phyloP scores from a whole-genome alignment of 106 monocot genomes.

The Platanthera guangdongensis region DNA sequence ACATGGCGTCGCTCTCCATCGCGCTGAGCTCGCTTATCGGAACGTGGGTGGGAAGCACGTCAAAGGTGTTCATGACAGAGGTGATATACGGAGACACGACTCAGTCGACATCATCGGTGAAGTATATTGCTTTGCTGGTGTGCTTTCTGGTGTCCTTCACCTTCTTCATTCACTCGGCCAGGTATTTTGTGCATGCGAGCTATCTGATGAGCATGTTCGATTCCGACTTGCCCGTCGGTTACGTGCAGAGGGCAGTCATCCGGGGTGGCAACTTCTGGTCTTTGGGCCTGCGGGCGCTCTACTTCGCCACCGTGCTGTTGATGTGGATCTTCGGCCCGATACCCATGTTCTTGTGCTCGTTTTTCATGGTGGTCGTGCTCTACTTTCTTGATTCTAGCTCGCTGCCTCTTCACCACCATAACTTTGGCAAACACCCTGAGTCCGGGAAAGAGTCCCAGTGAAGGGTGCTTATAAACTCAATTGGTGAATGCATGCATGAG shows the following conservation, averaged over 20 bases:
- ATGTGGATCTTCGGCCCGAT: slow-evolving; percentile 81
- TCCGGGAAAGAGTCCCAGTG: no score
- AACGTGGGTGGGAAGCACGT: slow-evolving; percentile 45
- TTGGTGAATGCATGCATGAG: no score
- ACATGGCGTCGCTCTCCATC: slow-evolving; percentile 59
- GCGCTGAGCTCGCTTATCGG: slow-evolving; percentile 75
- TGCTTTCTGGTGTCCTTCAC: slow-evolving; percentile 69
- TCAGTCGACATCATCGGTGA: slow-evolving; percentile 41
- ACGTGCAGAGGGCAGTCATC: slow-evolving; percentile 49
- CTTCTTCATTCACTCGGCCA: slow-evolving; percentile 60
- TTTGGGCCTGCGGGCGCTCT: slow-evolving; percentile 44
- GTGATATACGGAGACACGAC: slow-evolving; percentile 55
- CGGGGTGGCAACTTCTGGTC: slow-evolving; percentile 67
- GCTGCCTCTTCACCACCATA: slow-evolving; percentile 32
- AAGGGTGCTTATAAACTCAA: no score
- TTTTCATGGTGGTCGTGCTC: slow-evolving; percentile 39
- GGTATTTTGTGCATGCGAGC: slow-evolving; percentile 70
- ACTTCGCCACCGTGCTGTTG: slow-evolving; percentile 55
- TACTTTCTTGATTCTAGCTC: slow-evolving; percentile 52
- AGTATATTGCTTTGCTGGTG: slow-evolving; percentile 58
- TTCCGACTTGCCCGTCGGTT: slow-evolving; percentile 56
- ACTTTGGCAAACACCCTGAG: not conserved
- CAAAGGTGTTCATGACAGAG: slow-evolving; percentile 34
- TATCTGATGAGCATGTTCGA: slow-evolving; percentile 56
- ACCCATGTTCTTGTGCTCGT: slow-evolving; percentile 58